phyloP scores from a whole-genome alignment of 345 rosid species.

The Draba incana region DNA sequence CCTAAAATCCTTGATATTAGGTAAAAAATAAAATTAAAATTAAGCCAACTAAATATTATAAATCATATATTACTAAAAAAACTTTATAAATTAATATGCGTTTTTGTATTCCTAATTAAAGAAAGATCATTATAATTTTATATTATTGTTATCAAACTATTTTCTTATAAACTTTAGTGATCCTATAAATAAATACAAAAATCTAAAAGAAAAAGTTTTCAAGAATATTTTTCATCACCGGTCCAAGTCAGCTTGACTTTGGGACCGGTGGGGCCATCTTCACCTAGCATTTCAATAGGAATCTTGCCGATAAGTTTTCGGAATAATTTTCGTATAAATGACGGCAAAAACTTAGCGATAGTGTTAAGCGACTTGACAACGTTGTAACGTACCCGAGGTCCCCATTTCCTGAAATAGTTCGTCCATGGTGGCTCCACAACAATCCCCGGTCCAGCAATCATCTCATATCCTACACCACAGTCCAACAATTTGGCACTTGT shows the following conservation, averaged over 20 bases:
- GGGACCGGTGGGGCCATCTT: conserved; percentile 83
- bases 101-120: no score
- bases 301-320: conserved; percentile 46
- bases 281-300: conserved; percentile 57
- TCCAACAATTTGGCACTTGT: conserved; percentile 56
- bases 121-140: no score
- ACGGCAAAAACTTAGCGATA: conserved; percentile 52
- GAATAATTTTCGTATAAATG: conserved; percentile 46
- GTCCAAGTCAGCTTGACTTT: conserved; percentile 58
- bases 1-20: no score
- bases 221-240: conserved; percentile 51
- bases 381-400: conserved; percentile 57
- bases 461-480: conserved; percentile 45
- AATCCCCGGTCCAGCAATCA: conserved; percentile 44
- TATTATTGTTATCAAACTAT: no score
- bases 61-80: no score
- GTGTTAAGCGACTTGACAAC: conserved; percentile 40
- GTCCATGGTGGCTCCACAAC: conserved; percentile 59
- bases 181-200: background rate
- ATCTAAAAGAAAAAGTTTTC: background rate
- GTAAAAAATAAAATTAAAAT: no score
- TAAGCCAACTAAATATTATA: no score
- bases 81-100: no score
- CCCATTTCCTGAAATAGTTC: conserved; percentile 68
- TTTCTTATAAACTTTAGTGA: background rate